Evolutionary conservation across 805 yeast species (phyloP).

Genomic region (Clavispora santaluciae): DNA sequence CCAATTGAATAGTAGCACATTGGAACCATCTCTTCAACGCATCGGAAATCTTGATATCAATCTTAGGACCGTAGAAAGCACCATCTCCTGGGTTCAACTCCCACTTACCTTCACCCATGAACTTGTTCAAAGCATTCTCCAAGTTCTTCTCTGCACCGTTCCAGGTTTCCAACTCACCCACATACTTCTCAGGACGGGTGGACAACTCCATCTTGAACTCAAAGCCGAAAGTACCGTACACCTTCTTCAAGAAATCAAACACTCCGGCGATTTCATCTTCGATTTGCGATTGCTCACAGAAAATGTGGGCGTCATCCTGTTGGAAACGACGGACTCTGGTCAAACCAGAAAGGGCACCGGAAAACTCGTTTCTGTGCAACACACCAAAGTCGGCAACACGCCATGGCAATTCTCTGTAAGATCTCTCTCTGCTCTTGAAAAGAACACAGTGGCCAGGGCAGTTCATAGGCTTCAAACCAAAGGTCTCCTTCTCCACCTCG

Average conservation of each 20-base stretch:
- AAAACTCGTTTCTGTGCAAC: conserved; percentile 91
- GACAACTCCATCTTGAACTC: conserved; percentile 96
- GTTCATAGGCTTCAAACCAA: conserved; percentile 92
- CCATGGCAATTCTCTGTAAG: conserved; percentile 96
- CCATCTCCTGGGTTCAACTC: conserved; percentile 96
- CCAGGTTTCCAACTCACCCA: conserved; percentile 95
- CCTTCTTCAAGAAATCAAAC: conserved; percentile 77
- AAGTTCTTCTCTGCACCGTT: conserved; percentile 82
- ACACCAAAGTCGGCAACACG: conserved; percentile 98
- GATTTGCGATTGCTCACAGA: conserved; percentile 91
- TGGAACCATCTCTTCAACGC: conserved; percentile 96
- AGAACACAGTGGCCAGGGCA: conserved; percentile 92
- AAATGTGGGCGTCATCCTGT: conserved; percentile 98
- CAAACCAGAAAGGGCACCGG: conserved; percentile 86
- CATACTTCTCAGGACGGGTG: conserved; percentile 94
- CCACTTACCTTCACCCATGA: conserved; percentile 81
- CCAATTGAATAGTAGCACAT: conserved; percentile 98
- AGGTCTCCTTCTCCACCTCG: conserved; percentile 93
- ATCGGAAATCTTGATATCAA: conserved; percentile 92
- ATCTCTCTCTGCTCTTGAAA: conserved; percentile 88
- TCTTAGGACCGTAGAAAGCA: conserved; percentile 94
- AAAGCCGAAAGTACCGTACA: conserved; percentile 90
- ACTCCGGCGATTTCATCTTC: conserved; percentile 77
- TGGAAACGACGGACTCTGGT: conserved; percentile 99
- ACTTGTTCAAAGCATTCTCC: conserved; percentile 73